Conservation (phyloP, 768 basidiomycete species). For the Boletus barrowsii region DNA sequence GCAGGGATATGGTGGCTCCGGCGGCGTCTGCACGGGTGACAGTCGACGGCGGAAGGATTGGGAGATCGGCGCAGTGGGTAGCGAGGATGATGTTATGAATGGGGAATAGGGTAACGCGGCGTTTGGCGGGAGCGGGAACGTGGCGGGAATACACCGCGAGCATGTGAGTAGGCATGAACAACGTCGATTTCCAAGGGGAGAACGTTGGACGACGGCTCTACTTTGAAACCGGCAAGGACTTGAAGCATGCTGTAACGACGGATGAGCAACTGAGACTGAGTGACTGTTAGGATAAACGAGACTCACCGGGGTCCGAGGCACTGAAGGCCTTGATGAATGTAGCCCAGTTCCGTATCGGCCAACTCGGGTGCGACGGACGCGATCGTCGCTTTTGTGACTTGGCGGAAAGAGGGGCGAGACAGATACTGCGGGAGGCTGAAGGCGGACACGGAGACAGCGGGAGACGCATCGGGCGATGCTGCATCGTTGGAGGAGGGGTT, state of each 20-base stretch:
- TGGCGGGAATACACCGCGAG: conserved; percentile 29
- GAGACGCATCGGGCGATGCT: conserved; percentile 3
- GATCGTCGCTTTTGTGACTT: conserved; percentile 15
- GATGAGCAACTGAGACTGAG: conserved; percentile 13
- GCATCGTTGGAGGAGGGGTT: conserved; percentile 28
- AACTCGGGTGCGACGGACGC: conserved; percentile 26
- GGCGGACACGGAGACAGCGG: conserved; percentile 4
- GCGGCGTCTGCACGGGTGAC: conserved; percentile 7
- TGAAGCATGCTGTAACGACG: conserved; percentile 26
- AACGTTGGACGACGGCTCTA: conserved; percentile 12
- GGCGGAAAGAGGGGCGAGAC: conserved; percentile 17
- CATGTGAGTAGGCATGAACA: conserved; percentile 30
- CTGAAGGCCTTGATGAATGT: conserved; percentile 28
- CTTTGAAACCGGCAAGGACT: conserved; percentile 29
- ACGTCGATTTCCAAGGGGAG: conserved; percentile 30
- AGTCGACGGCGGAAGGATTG: conserved; percentile 15
- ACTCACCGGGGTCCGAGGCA: conserved; percentile 29
- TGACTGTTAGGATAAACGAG: too few species aligned
- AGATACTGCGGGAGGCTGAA: conserved; percentile 26
- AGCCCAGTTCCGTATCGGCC: conserved; percentile 19
- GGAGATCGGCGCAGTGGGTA: conserved; percentile 29
- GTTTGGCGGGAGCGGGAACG: conserved; percentile 21
- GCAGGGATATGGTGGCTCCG: conserved; percentile 37
- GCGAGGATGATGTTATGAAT: conserved; percentile 37
- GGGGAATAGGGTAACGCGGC: conserved; percentile 36